phyloP scores from a whole-genome alignment of 306 rosid species.

The Casuarina equisetifolia region DNA sequence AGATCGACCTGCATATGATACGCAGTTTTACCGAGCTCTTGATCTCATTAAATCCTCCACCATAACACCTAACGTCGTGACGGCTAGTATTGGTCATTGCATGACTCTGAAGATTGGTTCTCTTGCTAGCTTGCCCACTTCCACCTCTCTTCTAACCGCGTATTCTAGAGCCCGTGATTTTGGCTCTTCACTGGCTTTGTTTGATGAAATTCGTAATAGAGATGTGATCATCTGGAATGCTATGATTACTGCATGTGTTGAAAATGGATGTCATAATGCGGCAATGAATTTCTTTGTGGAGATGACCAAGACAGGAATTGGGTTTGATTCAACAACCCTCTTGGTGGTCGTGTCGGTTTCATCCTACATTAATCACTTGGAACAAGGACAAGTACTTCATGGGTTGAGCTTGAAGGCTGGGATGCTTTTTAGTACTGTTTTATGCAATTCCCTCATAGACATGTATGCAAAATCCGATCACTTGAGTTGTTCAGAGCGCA shows the following conservation, averaged over 20 bases:
- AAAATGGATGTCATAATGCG: conserved; percentile 29
- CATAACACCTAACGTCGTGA: conserved; percentile 22
- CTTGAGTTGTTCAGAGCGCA: conserved; percentile 38
- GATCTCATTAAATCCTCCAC: conserved; percentile 29
- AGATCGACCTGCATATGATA: neutral
- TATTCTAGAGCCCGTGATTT: conserved; percentile 47
- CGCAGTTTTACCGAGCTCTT: conserved; percentile 23
- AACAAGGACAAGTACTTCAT: conserved; percentile 47
- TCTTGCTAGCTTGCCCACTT: conserved; percentile 41
- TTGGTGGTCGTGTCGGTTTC: conserved; percentile 50
- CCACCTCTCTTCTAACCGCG: conserved; percentile 48
- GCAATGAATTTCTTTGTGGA: conserved; percentile 40
- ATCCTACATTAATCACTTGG: conserved; percentile 28
- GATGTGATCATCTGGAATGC: conserved; percentile 63
- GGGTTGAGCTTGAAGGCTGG: conserved; percentile 47
- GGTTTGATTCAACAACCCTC: conserved; percentile 61
- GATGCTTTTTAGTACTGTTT: conserved; percentile 41
- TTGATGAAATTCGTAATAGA: conserved; percentile 37
- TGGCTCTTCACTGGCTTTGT: conserved; percentile 40
- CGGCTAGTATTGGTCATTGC: conserved; percentile 37
- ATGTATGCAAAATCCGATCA: conserved; percentile 54
- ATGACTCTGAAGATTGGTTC: conserved; percentile 46
- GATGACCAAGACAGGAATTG: conserved; percentile 36
- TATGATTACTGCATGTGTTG: conserved; percentile 47
- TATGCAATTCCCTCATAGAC: conserved; percentile 47